Base-by-base conservation (phyloP, 495 filamentous ascomycete species). In the Penicillium odoratum region DNA sequence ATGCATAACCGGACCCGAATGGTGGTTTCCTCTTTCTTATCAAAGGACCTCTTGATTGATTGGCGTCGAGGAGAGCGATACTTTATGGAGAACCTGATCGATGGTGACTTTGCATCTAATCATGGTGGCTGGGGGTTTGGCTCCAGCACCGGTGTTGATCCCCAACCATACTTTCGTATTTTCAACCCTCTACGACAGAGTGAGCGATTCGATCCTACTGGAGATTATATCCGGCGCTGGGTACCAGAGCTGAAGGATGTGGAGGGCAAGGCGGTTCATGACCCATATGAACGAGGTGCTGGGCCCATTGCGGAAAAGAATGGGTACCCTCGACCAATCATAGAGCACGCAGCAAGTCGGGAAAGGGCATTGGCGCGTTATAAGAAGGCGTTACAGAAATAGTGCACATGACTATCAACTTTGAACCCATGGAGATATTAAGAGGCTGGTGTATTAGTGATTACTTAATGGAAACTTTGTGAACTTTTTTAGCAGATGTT, bases 1-100 rank as follows among this genome's bases (percentile, higher is more conserved):
- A 91, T 96, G 89, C 92, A 93, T 71, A 96, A 97, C 74, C 88
- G 93, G 3, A 85, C 86, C 56, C 87, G 93, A 36, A 96, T 96
- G 92, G 84, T 92, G 38, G 86, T 89, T 2, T 91, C 90, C 25
- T 94, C 89, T 1, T 97, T 96, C 70, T 80, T 97, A 0, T 81
- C 87, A 55, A 97, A 97, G 69, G 88, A 97, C 61, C 79, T 97
- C 5, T 76, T 95, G 25, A 73, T 96, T 30, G 92, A 97, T 77
- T 97, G 92, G 92, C 88, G 92, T 13, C 85, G 90, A 65, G 93
- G 92, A 9, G 93, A 97, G 75, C 79, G 78, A 13, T 93, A 88
- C 67, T 96, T 97, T 77, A 96, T 95, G 89, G 84, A 89, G 63
- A 79, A 90, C 51, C 79, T 97, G 5, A 85, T 97, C 55, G 93